Conservation (phyloP, 2,329 filamentous ascomycete species). For the Nigrospora sphaerica region DNA sequence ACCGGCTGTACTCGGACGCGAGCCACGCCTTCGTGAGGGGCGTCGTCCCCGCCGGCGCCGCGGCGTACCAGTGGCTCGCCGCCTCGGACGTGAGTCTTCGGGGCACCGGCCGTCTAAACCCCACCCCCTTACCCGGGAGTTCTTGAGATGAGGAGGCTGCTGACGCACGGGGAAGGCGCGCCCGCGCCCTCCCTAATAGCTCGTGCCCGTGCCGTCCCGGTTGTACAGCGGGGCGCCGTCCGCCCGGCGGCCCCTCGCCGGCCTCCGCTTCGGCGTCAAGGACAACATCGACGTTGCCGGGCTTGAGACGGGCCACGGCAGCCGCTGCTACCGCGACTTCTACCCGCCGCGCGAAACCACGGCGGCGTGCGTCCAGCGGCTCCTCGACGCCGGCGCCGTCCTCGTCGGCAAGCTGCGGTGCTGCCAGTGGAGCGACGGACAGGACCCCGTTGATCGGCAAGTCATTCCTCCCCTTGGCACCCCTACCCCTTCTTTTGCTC, state of each 20-base stretch:
- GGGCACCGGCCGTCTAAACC: too few relatives aligned
- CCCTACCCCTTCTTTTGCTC: too few relatives aligned
- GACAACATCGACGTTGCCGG: constrained; percentile 11
- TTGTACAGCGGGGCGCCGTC: neutral
- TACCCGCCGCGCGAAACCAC: constrained; percentile 3
- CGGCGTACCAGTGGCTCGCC: constrained; percentile 7
- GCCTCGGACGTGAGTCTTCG: constrained; percentile 4
- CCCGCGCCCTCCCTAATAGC: neutral
- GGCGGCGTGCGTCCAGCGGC: constrained; percentile 4
- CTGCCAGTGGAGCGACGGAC: constrained; percentile 11
- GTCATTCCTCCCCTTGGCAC: neutral
- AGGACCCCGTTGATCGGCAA: constrained; percentile 10
- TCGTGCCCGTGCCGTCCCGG: constrained; percentile 11
- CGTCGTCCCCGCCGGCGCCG: neutral
- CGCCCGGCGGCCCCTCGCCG: constrained; percentile 2
- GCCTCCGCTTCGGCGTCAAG: constrained; percentile 12
- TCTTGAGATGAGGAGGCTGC: neutral
- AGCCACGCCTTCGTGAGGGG: constrained; percentile 10
- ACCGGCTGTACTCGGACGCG: constrained; percentile 5
- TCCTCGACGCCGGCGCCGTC: constrained; percentile 11
- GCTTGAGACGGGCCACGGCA: constrained; percentile 9
- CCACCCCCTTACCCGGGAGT: neutral
- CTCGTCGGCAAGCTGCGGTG: constrained; percentile 13
- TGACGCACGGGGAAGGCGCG: neutral
- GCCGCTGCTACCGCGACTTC: constrained; percentile 6